A percentile compares a stretch with the other conserved stretches of the same genome.
Conservation (phyloP, 441 rosid genomes). For the Aquilaria agallochum region DNA sequence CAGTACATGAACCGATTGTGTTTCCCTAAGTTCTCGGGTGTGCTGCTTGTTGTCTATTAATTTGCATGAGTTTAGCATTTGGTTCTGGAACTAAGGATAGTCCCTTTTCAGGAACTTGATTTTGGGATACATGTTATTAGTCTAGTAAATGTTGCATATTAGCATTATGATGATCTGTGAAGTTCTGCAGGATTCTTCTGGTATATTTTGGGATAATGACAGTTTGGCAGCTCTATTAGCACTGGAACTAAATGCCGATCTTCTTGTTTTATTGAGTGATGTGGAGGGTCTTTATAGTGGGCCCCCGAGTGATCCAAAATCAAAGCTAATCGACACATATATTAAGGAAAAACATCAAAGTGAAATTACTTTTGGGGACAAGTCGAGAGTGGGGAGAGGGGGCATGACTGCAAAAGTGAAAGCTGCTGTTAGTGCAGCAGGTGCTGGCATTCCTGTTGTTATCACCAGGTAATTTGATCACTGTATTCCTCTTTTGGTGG, state of each 20-base stretch:
- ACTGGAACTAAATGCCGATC: constrained; percentile 92
- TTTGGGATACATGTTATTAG: too few species aligned
- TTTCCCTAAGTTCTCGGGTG: too few species aligned
- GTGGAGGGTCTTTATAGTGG: constrained; percentile 99
- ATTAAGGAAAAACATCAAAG: constrained; percentile 71
- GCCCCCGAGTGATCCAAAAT: constrained; percentile 92
- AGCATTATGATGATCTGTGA: not conserved
- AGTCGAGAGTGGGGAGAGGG: constrained; percentile 96
- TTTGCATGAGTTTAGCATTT: too few species aligned
- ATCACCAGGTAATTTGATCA: constrained; percentile 68
- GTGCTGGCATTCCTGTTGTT: constrained; percentile 90
- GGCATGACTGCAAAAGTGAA: constrained; percentile 99
- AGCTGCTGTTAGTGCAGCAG: constrained; percentile 92
- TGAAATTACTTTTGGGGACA: constrained; percentile 97
- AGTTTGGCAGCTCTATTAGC: constrained; percentile 95
- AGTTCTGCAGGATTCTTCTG: constrained; percentile 87
- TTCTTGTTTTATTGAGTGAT: constrained; percentile 87
- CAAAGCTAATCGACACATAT: constrained; percentile 87
- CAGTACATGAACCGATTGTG: too few species aligned
- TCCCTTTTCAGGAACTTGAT: too few species aligned
- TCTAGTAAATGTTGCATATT: too few species aligned
- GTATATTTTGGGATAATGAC: constrained; percentile 99
- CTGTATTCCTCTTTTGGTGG: constrained; percentile 5
- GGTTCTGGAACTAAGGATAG: too few species aligned
- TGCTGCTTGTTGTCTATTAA: too few species aligned